phyloP scores from a whole-genome alignment of 1,284 basidiomycete genomes.

The Sanghuangporus baumii region DNA sequence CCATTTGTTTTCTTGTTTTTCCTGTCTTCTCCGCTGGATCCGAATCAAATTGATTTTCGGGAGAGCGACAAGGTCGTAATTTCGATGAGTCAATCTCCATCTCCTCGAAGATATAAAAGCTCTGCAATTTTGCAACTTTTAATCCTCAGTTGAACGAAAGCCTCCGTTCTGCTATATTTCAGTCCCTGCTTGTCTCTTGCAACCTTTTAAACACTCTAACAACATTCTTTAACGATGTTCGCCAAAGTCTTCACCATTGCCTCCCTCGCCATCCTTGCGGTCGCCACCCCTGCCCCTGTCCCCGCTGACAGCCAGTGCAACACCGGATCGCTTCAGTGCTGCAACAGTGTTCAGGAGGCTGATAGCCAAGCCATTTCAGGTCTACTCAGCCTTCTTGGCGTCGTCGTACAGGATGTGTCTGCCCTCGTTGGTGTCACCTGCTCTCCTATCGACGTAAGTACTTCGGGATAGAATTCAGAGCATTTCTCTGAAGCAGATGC shows the following conservation, averaged over 20 bases:
- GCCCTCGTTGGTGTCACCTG: conserved; percentile 19
- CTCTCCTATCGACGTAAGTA: conserved; percentile 19
- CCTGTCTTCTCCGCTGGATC: neutral
- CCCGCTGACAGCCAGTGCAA: neutral
- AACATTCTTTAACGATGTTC: conserved; percentile 12
- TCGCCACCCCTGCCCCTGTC: conserved; percentile 7
- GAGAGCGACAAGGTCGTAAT: neutral
- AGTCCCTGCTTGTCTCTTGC: neutral
- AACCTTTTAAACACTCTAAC: neutral
- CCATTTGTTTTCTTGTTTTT: neutral
- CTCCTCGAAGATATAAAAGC: neutral
- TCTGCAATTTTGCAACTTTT: neutral
- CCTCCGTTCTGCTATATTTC: neutral
- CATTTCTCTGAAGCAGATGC: neutral
- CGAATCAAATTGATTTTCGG: neutral
- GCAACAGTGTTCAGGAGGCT: conserved; percentile 4
- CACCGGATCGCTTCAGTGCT: conserved; percentile 15
- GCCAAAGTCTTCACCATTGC: conserved; percentile 14
- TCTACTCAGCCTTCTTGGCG: conserved; percentile 11
- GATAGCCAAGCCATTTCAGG: neutral
- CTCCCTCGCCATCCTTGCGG: conserved; percentile 18
- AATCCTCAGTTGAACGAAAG: neutral
- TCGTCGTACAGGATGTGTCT: conserved; percentile 18
- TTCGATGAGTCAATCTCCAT: neutral
- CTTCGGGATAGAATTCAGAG: neutral